Evolutionary conservation across 2,329 filamentous ascomycete species (phyloP).

Genomic region (Aspergillus amoenus): DNA sequence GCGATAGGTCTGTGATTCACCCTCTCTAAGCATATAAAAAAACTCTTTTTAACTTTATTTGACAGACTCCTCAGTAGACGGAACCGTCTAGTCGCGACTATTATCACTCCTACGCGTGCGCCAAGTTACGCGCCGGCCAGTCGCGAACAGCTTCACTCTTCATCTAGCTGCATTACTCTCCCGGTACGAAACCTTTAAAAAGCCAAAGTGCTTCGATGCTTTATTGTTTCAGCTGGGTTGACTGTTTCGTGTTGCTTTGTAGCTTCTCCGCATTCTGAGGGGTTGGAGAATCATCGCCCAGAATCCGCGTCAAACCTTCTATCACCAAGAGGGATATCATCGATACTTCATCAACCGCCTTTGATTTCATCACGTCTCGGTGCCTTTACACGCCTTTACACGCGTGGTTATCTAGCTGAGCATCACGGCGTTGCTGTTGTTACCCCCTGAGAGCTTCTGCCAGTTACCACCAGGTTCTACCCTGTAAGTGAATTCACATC

Average conservation of each 20-base stretch:
- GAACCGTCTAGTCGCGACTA: background rate
- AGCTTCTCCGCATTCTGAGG: slow-evolving; percentile 13
- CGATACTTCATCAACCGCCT: background rate
- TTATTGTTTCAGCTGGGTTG: background rate
- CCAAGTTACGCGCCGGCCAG: background rate
- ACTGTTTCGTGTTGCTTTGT: background rate
- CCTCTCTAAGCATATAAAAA: background rate
- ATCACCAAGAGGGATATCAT: slow-evolving; percentile 2
- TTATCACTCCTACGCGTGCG: background rate
- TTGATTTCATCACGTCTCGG: background rate
- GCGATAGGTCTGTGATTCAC: slow-evolving; percentile 13
- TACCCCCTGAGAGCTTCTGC: background rate
- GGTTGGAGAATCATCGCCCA: slow-evolving; percentile 5
- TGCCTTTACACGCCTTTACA: background rate
- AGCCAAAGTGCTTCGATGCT: background rate
- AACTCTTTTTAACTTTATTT: slow-evolving; percentile 3
- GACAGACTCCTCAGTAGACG: background rate
- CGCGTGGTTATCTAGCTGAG: background rate
- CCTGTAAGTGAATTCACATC: background rate
- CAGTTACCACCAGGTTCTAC: background rate
- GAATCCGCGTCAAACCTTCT: slow-evolving; percentile 7
- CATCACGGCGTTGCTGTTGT: background rate
- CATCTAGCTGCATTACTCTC: background rate
- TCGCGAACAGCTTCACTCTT: background rate
- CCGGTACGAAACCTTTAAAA: background rate